Evolutionary conservation across 2,329 filamentous ascomycete species (phyloP).

Genomic region (Rutstroemia sp.): DNA sequence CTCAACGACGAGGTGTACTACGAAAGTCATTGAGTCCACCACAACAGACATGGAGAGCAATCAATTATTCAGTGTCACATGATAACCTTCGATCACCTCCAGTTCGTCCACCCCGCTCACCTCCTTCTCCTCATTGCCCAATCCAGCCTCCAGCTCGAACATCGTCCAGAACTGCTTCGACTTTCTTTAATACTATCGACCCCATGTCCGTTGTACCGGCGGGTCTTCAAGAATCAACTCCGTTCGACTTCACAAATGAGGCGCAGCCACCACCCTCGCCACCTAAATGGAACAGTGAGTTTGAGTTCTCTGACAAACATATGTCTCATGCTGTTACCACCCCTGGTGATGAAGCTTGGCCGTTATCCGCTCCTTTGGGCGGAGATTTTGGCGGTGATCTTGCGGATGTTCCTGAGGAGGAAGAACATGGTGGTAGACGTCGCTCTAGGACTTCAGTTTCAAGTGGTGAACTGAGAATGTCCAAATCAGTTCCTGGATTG

Average conservation of each 20-base stretch:
- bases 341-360: constrained; percentile 38
- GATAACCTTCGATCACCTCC: constrained; percentile 31
- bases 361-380: constrained; percentile 29
- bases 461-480: constrained; percentile 24
- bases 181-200: constrained; percentile 49
- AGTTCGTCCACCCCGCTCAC: constrained; percentile 44
- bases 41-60: constrained; percentile 28
- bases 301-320: constrained; percentile 18
- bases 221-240: constrained; percentile 39
- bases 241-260: constrained; percentile 29
- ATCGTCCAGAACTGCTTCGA: constrained; percentile 46
- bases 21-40: background rate
- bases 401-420: constrained; percentile 56
- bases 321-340: constrained; percentile 37
- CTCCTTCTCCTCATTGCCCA: constrained; percentile 31
- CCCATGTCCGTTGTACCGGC: constrained; percentile 29
- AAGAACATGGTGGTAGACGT: constrained; percentile 31
- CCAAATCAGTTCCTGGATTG: constrained; percentile 28
- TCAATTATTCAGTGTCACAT: constrained; percentile 30
- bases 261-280: constrained; percentile 14
- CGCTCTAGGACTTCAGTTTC: constrained; percentile 21
- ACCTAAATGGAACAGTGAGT: constrained; percentile 25
- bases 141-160: constrained; percentile 44
- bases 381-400: constrained; percentile 32
- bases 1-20: constrained; percentile 11